Conservation (phyloP, 1,139 yeast species). For the Debaryomyces nepalensis region DNA sequence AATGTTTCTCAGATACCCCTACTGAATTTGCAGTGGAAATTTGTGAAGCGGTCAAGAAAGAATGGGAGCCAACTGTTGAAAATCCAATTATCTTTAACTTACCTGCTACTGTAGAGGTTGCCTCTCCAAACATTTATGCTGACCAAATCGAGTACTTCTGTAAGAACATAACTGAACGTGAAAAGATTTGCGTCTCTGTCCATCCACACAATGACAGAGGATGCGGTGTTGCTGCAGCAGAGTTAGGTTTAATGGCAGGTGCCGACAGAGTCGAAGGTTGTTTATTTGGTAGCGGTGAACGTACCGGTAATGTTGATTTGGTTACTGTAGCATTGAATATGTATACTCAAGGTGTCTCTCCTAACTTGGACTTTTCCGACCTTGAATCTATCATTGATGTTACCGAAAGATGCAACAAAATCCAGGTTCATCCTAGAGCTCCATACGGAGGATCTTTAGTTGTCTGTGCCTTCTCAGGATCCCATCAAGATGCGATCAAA, state of each 20-base stretch:
- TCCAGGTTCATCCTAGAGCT: slow-evolving; percentile 52
- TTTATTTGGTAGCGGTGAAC: slow-evolving; percentile 54
- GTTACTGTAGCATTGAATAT: slow-evolving; percentile 53
- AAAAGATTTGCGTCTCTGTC: slow-evolving; percentile 49
- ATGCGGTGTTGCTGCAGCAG: slow-evolving; percentile 56
- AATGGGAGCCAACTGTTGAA: slow-evolving; percentile 51
- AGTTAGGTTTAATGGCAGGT: slow-evolving; percentile 53
- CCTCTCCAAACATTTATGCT: slow-evolving; percentile 54
- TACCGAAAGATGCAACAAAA: slow-evolving; percentile 52
- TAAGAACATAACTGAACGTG: slow-evolving; percentile 46
- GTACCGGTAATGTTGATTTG: slow-evolving; percentile 56
- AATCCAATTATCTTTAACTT: slow-evolving; percentile 51
- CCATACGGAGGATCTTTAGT: slow-evolving; percentile 55
- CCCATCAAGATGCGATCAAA: slow-evolving; percentile 56
- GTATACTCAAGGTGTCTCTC: slow-evolving; percentile 52
- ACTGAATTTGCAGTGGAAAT: slow-evolving; percentile 48
- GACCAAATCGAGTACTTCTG: slow-evolving; percentile 55
- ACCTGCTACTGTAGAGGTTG: slow-evolving; percentile 56
- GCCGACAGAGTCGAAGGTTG: slow-evolving; percentile 58
- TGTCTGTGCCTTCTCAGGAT: slow-evolving; percentile 54
- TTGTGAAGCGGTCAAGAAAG: slow-evolving; percentile 51
- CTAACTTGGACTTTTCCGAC: slow-evolving; percentile 50
- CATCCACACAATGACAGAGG: slow-evolving; percentile 57
- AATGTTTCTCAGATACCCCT: slow-evolving; percentile 51
- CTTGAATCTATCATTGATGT: slow-evolving; percentile 45